A percentile compares a stretch with the other conserved stretches of the same genome.
Conservation (phyloP, 1,284 basidiomycete genomes). For the Flammula alnicola region DNA sequence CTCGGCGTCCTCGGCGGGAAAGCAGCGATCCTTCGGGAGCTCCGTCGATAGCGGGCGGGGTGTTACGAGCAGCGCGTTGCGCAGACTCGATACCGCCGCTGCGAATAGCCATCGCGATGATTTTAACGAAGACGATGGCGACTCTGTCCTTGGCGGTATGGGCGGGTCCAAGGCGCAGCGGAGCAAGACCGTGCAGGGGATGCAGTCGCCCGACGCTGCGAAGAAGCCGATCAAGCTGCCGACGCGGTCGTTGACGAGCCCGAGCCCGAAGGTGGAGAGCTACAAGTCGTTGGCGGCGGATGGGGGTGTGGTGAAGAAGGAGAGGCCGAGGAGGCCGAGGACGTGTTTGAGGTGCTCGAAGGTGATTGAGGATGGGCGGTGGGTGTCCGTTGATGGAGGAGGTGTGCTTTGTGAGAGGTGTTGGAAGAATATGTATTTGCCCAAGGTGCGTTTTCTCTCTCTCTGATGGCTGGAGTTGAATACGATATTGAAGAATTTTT, state of each 20-base stretch:
- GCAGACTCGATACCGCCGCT: neutral
- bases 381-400: constrained; percentile 79
- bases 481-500: constrained; percentile 1
- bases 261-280: constrained; percentile 36
- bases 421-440: constrained; percentile 94
- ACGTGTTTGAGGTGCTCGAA: constrained; percentile 72
- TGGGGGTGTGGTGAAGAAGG: constrained; percentile 30
- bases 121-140: constrained; percentile 3
- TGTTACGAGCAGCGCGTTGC: neutral
- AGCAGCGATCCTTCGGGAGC: constrained; percentile 33
- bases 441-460: constrained; percentile 60
- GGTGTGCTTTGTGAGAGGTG: constrained; percentile 82
- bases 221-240: constrained; percentile 55
- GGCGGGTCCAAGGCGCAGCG: constrained; percentile 33
- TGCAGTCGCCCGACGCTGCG: constrained; percentile 41
- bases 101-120: neutral
- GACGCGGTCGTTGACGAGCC: constrained; percentile 53
- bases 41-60: constrained; percentile 8
- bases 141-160: constrained; percentile 3
- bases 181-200: constrained; percentile 50
- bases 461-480: no score
- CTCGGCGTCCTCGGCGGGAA: constrained; percentile 24
- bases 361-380: constrained; percentile 77
- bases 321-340: constrained; percentile 39
- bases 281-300: constrained; percentile 41